Conservation (phyloP, 768 basidiomycete species). For the Crassisporium funariophilum region DNA sequence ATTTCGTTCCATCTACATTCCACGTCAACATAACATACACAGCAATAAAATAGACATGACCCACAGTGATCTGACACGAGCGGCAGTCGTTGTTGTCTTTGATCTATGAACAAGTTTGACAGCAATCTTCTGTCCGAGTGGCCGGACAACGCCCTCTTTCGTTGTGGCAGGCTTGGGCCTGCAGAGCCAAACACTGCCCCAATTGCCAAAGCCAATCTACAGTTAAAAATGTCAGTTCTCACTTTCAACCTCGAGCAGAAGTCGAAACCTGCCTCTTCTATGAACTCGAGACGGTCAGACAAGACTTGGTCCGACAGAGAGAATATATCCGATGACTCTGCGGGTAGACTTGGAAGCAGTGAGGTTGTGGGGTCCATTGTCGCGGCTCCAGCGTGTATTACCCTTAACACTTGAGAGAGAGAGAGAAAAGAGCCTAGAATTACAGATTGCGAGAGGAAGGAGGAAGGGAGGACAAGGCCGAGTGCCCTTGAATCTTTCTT, state of each 20-base stretch:
- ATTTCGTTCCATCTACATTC: conserved; percentile 89
- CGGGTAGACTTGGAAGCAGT: conserved; percentile 29
- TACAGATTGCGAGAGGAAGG: conserved; percentile 63
- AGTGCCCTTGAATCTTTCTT: conserved; percentile 21
- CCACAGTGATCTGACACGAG: conserved; percentile 86
- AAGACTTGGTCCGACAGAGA: conserved; percentile 74
- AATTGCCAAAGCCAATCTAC: conserved; percentile 91
- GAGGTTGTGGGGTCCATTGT: conserved; percentile 39
- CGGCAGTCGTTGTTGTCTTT: conserved; percentile 82
- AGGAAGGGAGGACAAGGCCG: conserved; percentile 14
- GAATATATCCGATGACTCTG: conserved; percentile 61
- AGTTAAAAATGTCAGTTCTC: conserved; percentile 7
- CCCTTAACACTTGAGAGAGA: conserved; percentile 3
- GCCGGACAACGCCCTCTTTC: conserved; percentile 36
- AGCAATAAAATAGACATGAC: conserved; percentile 26
- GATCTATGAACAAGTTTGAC: conserved; percentile 94
- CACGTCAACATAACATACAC: background rate
- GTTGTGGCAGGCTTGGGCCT: conserved; percentile 52
- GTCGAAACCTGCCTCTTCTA: conserved; percentile 63
- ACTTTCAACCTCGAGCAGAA: conserved; percentile 6
- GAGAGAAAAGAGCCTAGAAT: conserved; percentile 52
- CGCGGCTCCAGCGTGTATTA: conserved; percentile 19
- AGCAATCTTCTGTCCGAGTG: conserved; percentile 65
- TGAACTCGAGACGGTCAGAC: conserved; percentile 70
- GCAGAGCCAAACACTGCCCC: conserved; percentile 90